Base-by-base conservation (phyloP, 129 eudicot genomes). In the Tagetes erecta region DNA sequence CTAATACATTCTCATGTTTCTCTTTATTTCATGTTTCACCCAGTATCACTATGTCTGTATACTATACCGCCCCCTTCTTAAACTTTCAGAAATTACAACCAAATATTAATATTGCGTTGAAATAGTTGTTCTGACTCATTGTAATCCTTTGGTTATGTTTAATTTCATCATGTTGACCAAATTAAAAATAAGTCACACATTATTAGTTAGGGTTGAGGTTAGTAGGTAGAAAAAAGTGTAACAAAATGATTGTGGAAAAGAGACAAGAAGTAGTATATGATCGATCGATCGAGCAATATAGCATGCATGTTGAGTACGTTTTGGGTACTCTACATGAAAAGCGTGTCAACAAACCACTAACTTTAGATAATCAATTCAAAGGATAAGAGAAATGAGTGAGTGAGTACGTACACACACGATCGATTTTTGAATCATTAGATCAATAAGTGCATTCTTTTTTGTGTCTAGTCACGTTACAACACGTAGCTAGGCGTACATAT, bases 271-370 rank as follows among this genome's bases (percentile, higher is more conserved):
- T 70, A 74, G 84, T 70, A 70, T 75, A 64, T 70, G 70, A 74
- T 39, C 27, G 27, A 20, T 20, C 27, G 27, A 20, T 20, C 27
- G 27, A 20, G 27, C 27, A 20, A 20, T 20, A 20, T 20, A 20
- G 27, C 27, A 20, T 20, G 27, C 79, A 64, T 81, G 76, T 81
- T 71, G 53, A 69, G 56, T 20, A 20, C 27, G 27, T 62, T 70
- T 81, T 75, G 76, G 77, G 68, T 76, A 64, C 62, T 64, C 77
- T 68, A 56, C 74, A 73, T 80, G 79, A 70, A 73, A 80, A 67
- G 83, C 74, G 78, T 76, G 78, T 70, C 81, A 81, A 51, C 10
- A 81, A 75, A 70, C 78, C 84, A 81, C 80, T 74, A 80, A 68
- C 81, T 75, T 75, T 80, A 20, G 27, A 20, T 58, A 34, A 53